These are phyloP conservation scores for Paraconiothyrium sp. DNA, from an alignment of 2,329 filamentous ascomycete species.

Conservation along the genomic window DNA sequence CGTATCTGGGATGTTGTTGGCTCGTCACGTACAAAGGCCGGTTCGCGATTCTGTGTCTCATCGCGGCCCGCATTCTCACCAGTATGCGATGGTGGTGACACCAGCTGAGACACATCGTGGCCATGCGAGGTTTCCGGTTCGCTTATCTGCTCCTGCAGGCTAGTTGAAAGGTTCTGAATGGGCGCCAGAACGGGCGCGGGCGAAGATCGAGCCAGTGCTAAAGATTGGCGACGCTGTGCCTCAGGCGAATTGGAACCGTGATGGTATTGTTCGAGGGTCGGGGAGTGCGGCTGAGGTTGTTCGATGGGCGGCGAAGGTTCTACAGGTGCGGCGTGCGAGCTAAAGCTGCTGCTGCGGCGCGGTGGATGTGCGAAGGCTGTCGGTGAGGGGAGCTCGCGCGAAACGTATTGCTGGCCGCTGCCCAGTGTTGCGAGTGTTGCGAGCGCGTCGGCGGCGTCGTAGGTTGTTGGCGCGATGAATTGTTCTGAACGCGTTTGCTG, in stretches of 20 bases:
- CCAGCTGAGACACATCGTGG: conserved; percentile 37
- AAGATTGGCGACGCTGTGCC: conserved; percentile 51
- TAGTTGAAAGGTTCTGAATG: conserved; percentile 46
- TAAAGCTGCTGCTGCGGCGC: conserved; percentile 48
- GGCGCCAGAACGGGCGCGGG: conserved; percentile 52
- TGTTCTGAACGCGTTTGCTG: conserved; percentile 16
- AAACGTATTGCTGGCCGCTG: conserved; percentile 43
- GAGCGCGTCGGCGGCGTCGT: conserved; percentile 54
- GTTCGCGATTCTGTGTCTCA: conserved; percentile 41
- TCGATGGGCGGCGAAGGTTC: conserved; percentile 52
- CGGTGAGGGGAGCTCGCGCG: conserved; percentile 44
- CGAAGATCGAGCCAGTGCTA: conserved; percentile 38
- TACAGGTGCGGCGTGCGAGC: conserved; percentile 45
- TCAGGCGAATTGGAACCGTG: conserved; percentile 57
- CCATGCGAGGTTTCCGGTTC: conserved; percentile 31
- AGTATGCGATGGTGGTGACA: conserved; percentile 27
- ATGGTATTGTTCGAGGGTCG: conserved; percentile 59
- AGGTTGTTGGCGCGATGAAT: conserved; percentile 33
- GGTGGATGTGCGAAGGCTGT: conserved; percentile 40
- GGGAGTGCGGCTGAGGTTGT: conserved; percentile 49
- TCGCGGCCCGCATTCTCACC: conserved; percentile 24
- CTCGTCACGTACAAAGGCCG: conserved; percentile 43
- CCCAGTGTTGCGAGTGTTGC: conserved; percentile 46
- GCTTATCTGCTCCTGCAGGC: conserved; percentile 33
- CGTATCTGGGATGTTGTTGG: conserved; percentile 38